These are phyloP conservation scores for Chaetomium strumarium DNA, from an alignment of 2,329 filamentous ascomycete genomes.

Conservation along the genomic window DNA sequence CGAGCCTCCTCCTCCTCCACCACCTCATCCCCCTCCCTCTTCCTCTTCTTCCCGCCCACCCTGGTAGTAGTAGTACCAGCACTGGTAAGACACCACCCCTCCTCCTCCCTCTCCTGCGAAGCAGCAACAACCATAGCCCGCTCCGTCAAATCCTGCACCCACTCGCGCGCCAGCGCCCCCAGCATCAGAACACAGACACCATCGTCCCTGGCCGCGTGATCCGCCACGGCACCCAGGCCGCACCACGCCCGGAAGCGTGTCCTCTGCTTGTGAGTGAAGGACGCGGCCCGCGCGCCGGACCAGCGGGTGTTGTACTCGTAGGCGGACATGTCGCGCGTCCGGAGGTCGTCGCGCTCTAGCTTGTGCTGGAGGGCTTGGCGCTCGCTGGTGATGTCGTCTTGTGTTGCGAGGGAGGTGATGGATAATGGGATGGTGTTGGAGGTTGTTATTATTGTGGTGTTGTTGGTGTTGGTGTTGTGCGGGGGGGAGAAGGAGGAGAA, in stretches of 20 bases:
- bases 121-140: background rate
- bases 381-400: no score
- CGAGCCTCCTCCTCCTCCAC: background rate
- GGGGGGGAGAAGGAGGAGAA: no score
- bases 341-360: background rate
- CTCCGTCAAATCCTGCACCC: constrained; percentile 19
- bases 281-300: constrained; percentile 23
- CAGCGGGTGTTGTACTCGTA: constrained; percentile 22
- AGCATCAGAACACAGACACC: constrained; percentile 19
- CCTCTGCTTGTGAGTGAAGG: constrained; percentile 20
- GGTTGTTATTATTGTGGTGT: no score
- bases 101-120: background rate
- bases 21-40: background rate
- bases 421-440: no score
- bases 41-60: background rate
- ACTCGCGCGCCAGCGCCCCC: constrained; percentile 21
- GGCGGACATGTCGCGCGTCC: constrained; percentile 16
- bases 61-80: no score
- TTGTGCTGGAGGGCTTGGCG: background rate
- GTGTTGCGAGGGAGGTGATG: no score
- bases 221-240: constrained; percentile 19
- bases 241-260: constrained; percentile 21
- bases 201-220: constrained; percentile 15
- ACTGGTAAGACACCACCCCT: no score
- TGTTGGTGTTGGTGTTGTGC: no score